Base-by-base conservation (phyloP, 208 protist species). In the Angomonas ambiguus region DNA sequence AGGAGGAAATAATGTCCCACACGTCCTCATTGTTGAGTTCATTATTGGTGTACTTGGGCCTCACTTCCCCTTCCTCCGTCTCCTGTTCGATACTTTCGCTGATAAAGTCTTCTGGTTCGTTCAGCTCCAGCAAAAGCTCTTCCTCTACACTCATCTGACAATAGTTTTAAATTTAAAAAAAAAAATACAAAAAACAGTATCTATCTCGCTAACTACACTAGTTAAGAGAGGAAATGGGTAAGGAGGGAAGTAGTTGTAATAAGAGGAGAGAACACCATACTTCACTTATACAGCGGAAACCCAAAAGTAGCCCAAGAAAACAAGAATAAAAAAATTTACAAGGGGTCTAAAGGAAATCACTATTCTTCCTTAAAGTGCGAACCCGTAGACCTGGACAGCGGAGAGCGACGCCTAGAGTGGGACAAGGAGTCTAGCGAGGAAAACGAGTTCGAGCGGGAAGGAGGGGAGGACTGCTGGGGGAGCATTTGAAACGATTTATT, bases 1-100 rank as follows among this genome's bases (percentile, higher is more conserved):
- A 99, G n/a, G 97, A 88, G 2, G 76, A 89, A 63, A 99, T 99
- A 53, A 99, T 88, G 48, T 87, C 74, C 98, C 98, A 99, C 35
- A 96, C 89, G 63, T 99, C 96, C 62, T 99, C 93, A 63, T 79
- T 88, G 70, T 94, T 83, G 35, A 94, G 79, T 28, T 91, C 83
- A n/a, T 82, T 83, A 51, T 64, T 80, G 13, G 41, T 27, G 51
- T 65, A 55, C 22, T 64, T 22, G 11, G 31, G 22, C 13, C 31
- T 27, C 27, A 65, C 55, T 6, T 35, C 55, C 6, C 24, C 41
- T 35, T 45, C 35, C 2, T 32, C 48, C 1, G 10, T 20, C 8
- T 62, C 53, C 34, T 69, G 11, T 20, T 35, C 56, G 5, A 35
- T 31, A 27, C 11, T 27, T 11, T 61, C 42, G 33, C 25, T 56